Base-by-base conservation (phyloP, 805 yeast genomes). In the Cyberlindnera xylosilytica region DNA sequence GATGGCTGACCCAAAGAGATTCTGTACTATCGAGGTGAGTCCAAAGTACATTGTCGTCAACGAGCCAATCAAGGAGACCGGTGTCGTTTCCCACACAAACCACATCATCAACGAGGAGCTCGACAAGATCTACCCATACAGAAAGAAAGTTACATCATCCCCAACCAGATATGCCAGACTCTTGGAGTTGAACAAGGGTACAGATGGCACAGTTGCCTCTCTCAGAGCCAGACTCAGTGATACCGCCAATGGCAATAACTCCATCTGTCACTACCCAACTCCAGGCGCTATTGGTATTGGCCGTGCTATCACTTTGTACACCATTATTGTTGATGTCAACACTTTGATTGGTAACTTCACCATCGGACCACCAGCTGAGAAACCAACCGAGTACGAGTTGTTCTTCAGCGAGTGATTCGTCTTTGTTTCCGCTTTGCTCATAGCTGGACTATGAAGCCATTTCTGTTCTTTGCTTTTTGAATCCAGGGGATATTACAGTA, bases 61-160 rank as follows among this genome's bases (percentile, higher is more conserved):
- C 6, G 19, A 36, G 8, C 54, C 58, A 13, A 44, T 45, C 3
- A 38, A 32, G 7, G 28, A 15, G 9, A 34, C 44, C 6, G 50
- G 51, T 28, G 45, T 41, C n/a, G 57, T 51, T 8, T 38, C 42
- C 17, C 63, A 58, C 38, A 54, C 63, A 10, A 58, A 58, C 38
- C 63, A 58, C 39, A 24, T 53, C 20, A 15, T 51, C n/a, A 46
- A 47, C 32, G 36, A 30, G 20, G 26, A 35, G 4, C 31, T 40
- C 8, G 34, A 34, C 3, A 13, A 31, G 11, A 11, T 24, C 23
- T 47, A 41, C 44, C 49, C 51, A 2, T n/a, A 39, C 7, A 33
- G 40, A 8, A 34, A 10, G 4, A 57, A 58, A 20, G 36, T 47
- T 15, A 37, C 47, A 16, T 51, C 51, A 22, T 54, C 61, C 7